Evolutionary conservation across 2,329 filamentous ascomycete genomes (phyloP), one percentile per base, ranked within the genome.

Genomic region (Byssochlamys sp.): DNA sequence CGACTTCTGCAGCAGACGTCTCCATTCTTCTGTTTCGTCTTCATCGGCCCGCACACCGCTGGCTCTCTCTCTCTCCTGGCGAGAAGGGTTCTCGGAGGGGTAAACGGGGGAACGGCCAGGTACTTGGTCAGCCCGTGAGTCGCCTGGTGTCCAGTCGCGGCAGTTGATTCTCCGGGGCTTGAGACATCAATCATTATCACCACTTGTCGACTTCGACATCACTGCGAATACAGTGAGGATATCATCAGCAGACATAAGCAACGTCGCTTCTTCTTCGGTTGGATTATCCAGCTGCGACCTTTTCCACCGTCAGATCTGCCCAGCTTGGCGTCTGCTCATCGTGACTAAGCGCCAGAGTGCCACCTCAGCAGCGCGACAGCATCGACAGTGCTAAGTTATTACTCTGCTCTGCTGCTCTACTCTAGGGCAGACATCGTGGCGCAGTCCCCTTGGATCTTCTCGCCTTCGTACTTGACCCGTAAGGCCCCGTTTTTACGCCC

Each of bases 371-470:
- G 27, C 25, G 25, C 52, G 52, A 35, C 29, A 53, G 52, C 52
- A 53, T 27, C 28, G 27, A 33, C 52, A 5, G 25, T 52, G 50
- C 28, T n/a, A 19, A 19, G 19, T 19, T 19, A 19, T 19, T 19
- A 27, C 28, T 52, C 25, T 27, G 29, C 29, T 31, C 29, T 31
- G 11, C 7, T 31, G 6, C 25, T 27, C 26, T 52, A 27, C 50
- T 52, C 28, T 29, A 45, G 39, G n/a, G 39, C 12, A 45, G n/a
- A 12, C 52, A 54, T 55, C 54, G 54, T 55, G 54, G 54, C 54
- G 54, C 54, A 55, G 54, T 55, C 26, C 45, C 33, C 54, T 55
- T 55, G 54, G 54, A 25, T 39, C 24, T 26, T 35, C 28, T 53
- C 52, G 52, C 52, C 28, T 35, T 35, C 28, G 25, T 27, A 14